Evolutionary conservation across 176 grass and related monocot genomes (phyloP).

Genomic region (Rhipidocladum racemiflorum): DNA sequence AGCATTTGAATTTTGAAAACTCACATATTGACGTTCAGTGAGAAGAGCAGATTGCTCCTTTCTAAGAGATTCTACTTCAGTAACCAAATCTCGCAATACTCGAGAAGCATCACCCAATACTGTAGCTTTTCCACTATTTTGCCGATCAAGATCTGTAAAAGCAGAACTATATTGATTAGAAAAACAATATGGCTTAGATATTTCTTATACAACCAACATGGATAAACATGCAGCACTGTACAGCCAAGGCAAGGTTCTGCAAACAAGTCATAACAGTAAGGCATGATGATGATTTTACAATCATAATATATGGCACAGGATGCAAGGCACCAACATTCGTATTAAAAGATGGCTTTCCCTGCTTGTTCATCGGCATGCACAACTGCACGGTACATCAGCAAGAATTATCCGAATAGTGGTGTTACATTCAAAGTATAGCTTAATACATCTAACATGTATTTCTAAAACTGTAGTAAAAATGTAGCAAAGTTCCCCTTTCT

Average conservation of each 20-base stretch:
- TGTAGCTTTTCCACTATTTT: constrained; percentile 67
- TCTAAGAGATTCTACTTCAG: constrained; percentile 65
- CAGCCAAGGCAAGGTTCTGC: not conserved
- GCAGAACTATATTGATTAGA: constrained; percentile 29
- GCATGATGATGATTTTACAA: not conserved
- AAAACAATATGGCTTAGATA: constrained; percentile 7
- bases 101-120: constrained; percentile 61
- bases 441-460: not conserved
- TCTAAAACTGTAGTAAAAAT: not conserved
- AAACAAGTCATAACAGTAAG: not conserved
- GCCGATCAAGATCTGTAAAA: constrained; percentile 64
- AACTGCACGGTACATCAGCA: not conserved
- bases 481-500: not conserved
- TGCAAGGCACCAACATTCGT: not conserved
- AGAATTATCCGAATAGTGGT: not conserved
- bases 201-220: not conserved
- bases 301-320: not conserved
- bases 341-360: constrained; percentile 3
- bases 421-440: not conserved
- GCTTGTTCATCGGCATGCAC: not conserved
- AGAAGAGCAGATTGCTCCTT: constrained; percentile 62
- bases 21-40: constrained; percentile 63
- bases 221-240: not conserved
- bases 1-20: constrained; percentile 29
- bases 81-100: constrained; percentile 53